Percentiles rank a stretch among this genome's conserved stretches.
Evolutionary conservation across 441 rosid genomes (phyloP).

Genomic region (Eutrema salsugineum): DNA sequence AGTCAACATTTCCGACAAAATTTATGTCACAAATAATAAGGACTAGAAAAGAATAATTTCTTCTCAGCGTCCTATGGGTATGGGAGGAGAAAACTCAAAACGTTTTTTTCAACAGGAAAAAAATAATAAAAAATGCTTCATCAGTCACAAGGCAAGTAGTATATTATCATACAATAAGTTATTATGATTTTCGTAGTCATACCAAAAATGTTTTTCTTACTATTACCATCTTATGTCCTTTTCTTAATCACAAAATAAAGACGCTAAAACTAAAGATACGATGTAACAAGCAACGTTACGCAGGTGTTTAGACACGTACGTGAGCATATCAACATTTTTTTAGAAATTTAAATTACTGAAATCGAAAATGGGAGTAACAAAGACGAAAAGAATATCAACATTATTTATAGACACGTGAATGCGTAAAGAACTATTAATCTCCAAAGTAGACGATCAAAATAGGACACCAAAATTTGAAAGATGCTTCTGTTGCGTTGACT

Average conservation of each 20-base stretch:
- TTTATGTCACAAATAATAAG: background rate
- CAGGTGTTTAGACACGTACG: background rate
- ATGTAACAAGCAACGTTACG: background rate
- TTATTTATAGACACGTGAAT: background rate
- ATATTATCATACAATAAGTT: too few relatives aligned
- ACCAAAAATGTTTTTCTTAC: background rate
- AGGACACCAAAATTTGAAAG: background rate
- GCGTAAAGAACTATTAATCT: constrained; percentile 11
- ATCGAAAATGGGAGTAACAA: background rate
- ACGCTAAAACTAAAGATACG: background rate
- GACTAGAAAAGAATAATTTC: background rate
- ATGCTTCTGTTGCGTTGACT: constrained; percentile 18
- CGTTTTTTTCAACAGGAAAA: background rate
- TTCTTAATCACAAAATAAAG: background rate
- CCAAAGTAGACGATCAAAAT: background rate
- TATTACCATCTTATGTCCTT: background rate
- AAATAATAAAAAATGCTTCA: background rate
- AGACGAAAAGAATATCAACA: constrained; percentile 12
- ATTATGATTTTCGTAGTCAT: background rate
- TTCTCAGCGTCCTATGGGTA: background rate
- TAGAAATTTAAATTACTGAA: background rate
- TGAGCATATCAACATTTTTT: constrained; percentile 1
- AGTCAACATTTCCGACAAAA: constrained; percentile 14
- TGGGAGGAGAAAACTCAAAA: background rate
- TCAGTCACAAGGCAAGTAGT: background rate